These are phyloP conservation scores for Backusella parvicylindrica DNA, from an alignment of 192 early-diverging fungal species.

Conservation along the genomic window DNA sequence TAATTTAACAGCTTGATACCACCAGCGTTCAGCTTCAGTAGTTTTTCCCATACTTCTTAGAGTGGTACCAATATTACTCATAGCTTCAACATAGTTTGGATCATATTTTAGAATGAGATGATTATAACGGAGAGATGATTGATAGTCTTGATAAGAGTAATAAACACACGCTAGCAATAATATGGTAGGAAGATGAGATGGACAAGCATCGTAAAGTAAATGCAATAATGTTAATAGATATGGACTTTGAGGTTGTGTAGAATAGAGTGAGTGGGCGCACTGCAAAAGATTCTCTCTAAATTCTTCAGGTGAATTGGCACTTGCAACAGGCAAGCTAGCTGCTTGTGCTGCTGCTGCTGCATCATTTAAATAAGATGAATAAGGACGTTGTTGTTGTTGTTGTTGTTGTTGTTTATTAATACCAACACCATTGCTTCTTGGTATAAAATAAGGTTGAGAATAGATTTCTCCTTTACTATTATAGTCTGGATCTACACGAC, in stretches of 20 bases:
- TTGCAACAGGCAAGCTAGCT: not conserved
- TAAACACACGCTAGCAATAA: slow-evolving; percentile 85
- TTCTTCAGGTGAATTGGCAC: slow-evolving; percentile 11
- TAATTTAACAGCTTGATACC: slow-evolving; percentile 78
- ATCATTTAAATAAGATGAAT: not conserved
- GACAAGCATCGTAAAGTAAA: slow-evolving; percentile 51
- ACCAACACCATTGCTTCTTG: not conserved
- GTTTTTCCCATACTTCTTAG: slow-evolving; percentile 73
- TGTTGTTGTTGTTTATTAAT: not conserved
- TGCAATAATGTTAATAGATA: slow-evolving; percentile 47
- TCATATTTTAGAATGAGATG: slow-evolving; percentile 77
- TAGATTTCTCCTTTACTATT: not conserved
- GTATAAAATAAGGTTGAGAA: not conserved
- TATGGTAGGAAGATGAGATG: slow-evolving; percentile 76
- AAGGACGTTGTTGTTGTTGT: not conserved
- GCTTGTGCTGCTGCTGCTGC: slow-evolving; percentile 17
- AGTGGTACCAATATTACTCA: slow-evolving; percentile 90
- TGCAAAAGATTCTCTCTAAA: slow-evolving; percentile 58
- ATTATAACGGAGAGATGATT: slow-evolving; percentile 78
- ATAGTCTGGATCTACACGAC: slow-evolving; percentile 18
- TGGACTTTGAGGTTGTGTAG: slow-evolving; percentile 47
- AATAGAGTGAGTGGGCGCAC: slow-evolving; percentile 61
- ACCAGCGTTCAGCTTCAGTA: slow-evolving; percentile 77
- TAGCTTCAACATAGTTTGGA: slow-evolving; percentile 85
- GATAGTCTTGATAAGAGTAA: slow-evolving; percentile 71